A percentile compares a stretch with the other conserved stretches of the same genome.
Evolutionary conservation across 2,329 filamentous ascomycete species (phyloP).

Genomic region (Penicillium sclerotiorum): DNA sequence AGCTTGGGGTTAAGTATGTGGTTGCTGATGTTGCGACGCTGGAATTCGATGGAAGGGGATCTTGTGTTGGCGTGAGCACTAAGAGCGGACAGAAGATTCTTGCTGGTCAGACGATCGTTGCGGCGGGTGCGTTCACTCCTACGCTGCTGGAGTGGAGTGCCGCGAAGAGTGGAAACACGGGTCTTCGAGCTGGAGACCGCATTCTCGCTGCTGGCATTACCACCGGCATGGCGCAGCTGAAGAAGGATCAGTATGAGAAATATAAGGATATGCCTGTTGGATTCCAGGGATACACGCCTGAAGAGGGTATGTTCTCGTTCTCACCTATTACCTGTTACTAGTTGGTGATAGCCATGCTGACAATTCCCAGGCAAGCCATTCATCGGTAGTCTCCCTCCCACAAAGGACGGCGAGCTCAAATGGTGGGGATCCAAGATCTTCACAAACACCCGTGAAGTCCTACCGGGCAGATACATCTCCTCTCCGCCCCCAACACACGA

Average conservation of each 20-base stretch:
- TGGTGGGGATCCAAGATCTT: slow-evolving; percentile 67
- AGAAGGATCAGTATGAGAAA: slow-evolving; percentile 38
- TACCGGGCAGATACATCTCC: slow-evolving; percentile 59
- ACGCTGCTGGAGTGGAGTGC: slow-evolving; percentile 51
- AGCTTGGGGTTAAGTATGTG: slow-evolving; percentile 63
- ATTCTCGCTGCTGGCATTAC: slow-evolving; percentile 53
- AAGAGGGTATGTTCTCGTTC: slow-evolving; percentile 28
- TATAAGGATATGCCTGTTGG: slow-evolving; percentile 49
- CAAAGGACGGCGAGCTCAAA: slow-evolving; percentile 51
- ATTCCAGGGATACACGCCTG: slow-evolving; percentile 49
- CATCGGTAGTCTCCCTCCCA: slow-evolving; percentile 61
- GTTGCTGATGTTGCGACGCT: slow-evolving; percentile 38
- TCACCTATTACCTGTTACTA: too few species aligned
- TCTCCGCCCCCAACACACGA: slow-evolving; percentile 57
- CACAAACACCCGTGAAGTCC: slow-evolving; percentile 56
- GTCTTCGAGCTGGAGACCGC: slow-evolving; percentile 55
- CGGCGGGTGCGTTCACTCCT: slow-evolving; percentile 37
- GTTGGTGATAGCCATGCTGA: too few species aligned
- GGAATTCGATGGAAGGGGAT: slow-evolving; percentile 54
- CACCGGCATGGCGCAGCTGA: slow-evolving; percentile 51
- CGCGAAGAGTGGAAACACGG: slow-evolving; percentile 31
- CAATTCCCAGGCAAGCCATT: slow-evolving; percentile 51
- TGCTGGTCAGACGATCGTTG: slow-evolving; percentile 32
- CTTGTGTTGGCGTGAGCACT: slow-evolving; percentile 37
- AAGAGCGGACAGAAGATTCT: slow-evolving; percentile 26